phyloP scores from a whole-genome alignment of 257 asterid species.

The Fraxinus anomala region DNA sequence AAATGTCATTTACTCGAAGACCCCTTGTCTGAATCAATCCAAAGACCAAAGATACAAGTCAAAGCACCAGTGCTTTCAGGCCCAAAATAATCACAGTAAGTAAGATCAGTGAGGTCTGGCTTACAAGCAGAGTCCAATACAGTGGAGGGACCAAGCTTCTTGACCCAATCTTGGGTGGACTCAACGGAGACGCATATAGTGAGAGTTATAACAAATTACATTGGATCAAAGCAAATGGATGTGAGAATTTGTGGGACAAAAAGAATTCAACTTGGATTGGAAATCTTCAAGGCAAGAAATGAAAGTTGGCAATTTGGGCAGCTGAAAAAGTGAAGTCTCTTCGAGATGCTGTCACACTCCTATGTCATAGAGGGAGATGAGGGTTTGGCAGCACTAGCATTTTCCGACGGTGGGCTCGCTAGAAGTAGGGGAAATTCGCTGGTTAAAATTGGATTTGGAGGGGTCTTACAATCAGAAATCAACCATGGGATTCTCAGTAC shows the following conservation, averaged over 20 bases:
- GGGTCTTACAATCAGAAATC: conserved; percentile 48
- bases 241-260: conserved; percentile 54
- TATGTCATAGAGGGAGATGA: conserved; percentile 66
- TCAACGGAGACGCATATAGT: conserved; percentile 66
- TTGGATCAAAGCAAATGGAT: conserved; percentile 66
- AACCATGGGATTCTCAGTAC: conserved; percentile 69
- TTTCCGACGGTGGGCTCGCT: conserved; percentile 13
- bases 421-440: conserved; percentile 27
- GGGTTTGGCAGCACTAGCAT: conserved; percentile 68
- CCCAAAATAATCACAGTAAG: conserved; percentile 44
- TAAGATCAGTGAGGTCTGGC: conserved; percentile 58
- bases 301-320: conserved; percentile 63
- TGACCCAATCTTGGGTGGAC: conserved; percentile 64
- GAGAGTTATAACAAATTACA: conserved; percentile 53
- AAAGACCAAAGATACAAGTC: conserved; percentile 66
- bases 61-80: conserved; percentile 64
- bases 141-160: conserved; percentile 53
- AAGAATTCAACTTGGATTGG: conserved; percentile 54
- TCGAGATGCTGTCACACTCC: conserved; percentile 59
- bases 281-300: conserved; percentile 69
- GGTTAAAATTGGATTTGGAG: conserved; percentile 17
- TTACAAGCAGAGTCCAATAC: conserved; percentile 60
- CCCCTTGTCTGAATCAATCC: conserved; percentile 29
- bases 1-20: conserved; percentile 30
- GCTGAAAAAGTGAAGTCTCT: conserved; percentile 50